Conservation (phyloP, 352 stramenopile species). For the Plasmopara viticola region DNA sequence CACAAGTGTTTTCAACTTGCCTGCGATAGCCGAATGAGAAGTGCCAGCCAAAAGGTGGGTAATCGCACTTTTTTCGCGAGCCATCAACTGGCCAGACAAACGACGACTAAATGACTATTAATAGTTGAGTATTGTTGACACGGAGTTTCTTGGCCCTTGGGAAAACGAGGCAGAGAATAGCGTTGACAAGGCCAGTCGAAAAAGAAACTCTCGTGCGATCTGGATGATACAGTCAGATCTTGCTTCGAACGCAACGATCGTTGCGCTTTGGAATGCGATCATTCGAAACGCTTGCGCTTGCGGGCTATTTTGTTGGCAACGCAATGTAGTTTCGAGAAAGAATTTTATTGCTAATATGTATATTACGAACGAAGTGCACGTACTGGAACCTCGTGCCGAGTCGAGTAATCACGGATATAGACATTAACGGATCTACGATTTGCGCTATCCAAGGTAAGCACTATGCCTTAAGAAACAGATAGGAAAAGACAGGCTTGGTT, state of each 20-base stretch:
- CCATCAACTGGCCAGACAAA: slow-evolving; percentile 2
- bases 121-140: slow-evolving; percentile 1
- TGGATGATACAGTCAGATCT: slow-evolving; percentile 1
- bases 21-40: slow-evolving; percentile 21
- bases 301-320: slow-evolving; percentile 3
- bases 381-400: background rate
- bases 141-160: slow-evolving; percentile 6
- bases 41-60: slow-evolving; percentile 22
- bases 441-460: background rate
- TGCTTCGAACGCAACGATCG: slow-evolving; percentile 2
- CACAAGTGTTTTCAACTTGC: background rate
- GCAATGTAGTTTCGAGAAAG: slow-evolving; percentile 4
- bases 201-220: slow-evolving; percentile 4
- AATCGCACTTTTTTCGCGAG: slow-evolving; percentile 26
- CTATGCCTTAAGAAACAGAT: background rate
- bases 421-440: background rate
- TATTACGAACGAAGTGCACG: background rate
- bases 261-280: background rate
- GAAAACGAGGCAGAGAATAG: slow-evolving; percentile 21
- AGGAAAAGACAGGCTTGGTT: background rate
- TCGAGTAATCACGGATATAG: background rate
- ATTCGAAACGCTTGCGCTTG: slow-evolving; percentile 17
- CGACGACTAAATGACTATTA: background rate
- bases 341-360: background rate
- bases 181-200: slow-evolving; percentile 14